These are phyloP conservation scores for Kurtzmaniella quercitrusa DNA, from an alignment of 1,139 yeast species.

Conservation along the genomic window DNA sequence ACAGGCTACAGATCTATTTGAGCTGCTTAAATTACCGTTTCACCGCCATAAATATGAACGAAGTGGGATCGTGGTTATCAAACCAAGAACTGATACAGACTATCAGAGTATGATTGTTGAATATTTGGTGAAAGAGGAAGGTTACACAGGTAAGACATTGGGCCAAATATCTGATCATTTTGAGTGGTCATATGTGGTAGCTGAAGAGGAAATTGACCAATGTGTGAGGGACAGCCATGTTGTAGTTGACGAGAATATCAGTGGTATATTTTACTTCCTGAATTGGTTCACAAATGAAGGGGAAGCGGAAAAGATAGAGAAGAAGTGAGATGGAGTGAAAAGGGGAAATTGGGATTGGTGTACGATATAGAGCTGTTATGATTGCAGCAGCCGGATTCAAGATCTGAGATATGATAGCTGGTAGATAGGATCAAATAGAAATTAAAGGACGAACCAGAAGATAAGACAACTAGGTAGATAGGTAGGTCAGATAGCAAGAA, in stretches of 20 bases:
- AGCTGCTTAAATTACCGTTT: constrained; percentile 30
- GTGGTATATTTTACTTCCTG: constrained; percentile 49
- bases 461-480: too few relatives aligned
- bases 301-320: background rate
- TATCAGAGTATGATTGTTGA: constrained; percentile 23
- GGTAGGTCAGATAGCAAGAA: too few relatives aligned
- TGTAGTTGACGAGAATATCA: constrained; percentile 62
- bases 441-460: too few relatives aligned
- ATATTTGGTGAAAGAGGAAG: constrained; percentile 22
- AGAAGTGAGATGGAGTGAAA: too few relatives aligned
- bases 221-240: constrained; percentile 55
- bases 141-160: constrained; percentile 32
- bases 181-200: constrained; percentile 65
- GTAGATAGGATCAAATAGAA: too few relatives aligned
- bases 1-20: constrained; percentile 27
- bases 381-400: too few relatives aligned
- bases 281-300: constrained; percentile 21
- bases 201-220: constrained; percentile 62
- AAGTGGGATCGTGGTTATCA: constrained; percentile 33
- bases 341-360: too few relatives aligned
- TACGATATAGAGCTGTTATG: too few relatives aligned
- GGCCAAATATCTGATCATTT: constrained; percentile 36
- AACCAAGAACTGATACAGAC: constrained; percentile 17
- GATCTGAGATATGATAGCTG: too few relatives aligned
- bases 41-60: constrained; percentile 26